Conservation (phyloP, 495 filamentous ascomycete genomes). For the Trichocladium uniseriatum region DNA sequence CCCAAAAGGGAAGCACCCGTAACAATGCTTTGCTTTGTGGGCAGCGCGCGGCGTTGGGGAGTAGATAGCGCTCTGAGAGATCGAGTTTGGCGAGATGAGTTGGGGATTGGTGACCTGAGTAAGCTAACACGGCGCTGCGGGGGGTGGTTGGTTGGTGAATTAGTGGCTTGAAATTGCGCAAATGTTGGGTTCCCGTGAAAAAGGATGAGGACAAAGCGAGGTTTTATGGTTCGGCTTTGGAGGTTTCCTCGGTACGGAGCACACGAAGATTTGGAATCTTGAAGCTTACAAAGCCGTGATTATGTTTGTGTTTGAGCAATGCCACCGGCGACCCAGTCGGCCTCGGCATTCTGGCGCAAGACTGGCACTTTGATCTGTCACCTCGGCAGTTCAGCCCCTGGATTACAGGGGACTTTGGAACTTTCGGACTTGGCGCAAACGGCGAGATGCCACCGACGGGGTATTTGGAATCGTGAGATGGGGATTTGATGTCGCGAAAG, state of each 20-base stretch:
- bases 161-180: background rate
- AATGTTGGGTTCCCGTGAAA: background rate
- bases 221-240: too few species aligned
- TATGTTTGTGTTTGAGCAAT: background rate
- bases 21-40: background rate
- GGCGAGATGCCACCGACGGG: too few species aligned
- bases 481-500: too few species aligned
- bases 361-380: background rate
- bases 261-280: too few species aligned
- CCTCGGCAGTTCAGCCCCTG: background rate
- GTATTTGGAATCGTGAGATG: background rate
- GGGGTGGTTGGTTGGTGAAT: too few species aligned
- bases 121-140: background rate
- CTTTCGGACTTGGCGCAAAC: too few species aligned
- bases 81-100: background rate
- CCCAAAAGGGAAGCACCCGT: background rate
- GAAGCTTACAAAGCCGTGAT: slow-evolving; percentile 1
- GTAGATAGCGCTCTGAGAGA: background rate
- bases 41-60: background rate
- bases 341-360: slow-evolving; percentile 2
- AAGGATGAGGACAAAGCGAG: too few species aligned
- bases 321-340: background rate
- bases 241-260: too few species aligned
- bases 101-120: background rate
- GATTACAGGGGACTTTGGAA: background rate